These are phyloP conservation scores for Pichia sp. DNA, from an alignment of 1,139 yeast species.

Conservation along the genomic window DNA sequence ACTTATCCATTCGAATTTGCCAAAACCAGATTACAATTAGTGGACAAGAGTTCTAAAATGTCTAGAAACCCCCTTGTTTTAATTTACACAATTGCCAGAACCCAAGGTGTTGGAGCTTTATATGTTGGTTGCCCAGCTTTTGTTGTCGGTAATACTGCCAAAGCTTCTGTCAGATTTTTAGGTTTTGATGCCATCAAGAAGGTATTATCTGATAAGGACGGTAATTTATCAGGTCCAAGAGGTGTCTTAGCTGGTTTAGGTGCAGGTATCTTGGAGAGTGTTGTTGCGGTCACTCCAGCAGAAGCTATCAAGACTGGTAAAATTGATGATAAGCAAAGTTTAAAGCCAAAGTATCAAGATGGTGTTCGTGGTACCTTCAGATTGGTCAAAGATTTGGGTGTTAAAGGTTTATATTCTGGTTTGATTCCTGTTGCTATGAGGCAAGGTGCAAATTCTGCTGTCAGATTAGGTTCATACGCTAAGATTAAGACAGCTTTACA, in stretches of 20 bases:
- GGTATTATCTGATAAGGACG: constrained; percentile 69
- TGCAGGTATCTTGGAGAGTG: constrained; percentile 89
- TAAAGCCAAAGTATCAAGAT: constrained; percentile 63
- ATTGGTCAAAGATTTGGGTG: constrained; percentile 68
- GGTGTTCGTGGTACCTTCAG: constrained; percentile 50
- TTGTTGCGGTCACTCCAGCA: constrained; percentile 92
- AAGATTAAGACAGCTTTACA: constrained; percentile 78
- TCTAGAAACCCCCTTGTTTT: constrained; percentile 80
- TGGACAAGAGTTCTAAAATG: constrained; percentile 56
- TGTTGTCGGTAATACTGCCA: constrained; percentile 90
- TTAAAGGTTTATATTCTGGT: constrained; percentile 81
- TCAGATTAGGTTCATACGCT: constrained; percentile 87
- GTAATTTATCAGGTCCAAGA: constrained; percentile 79
- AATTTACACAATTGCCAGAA: constrained; percentile 62
- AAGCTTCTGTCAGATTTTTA: constrained; percentile 87
- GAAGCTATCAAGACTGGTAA: constrained; percentile 95
- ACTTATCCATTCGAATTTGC: constrained; percentile 98
- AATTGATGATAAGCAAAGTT: constrained; percentile 81
- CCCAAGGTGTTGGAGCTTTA: constrained; percentile 72
- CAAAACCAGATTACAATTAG: constrained; percentile 82
- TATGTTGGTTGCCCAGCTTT: constrained; percentile 98
- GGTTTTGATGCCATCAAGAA: constrained; percentile 87
- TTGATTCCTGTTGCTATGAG: constrained; percentile 88
- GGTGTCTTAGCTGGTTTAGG: constrained; percentile 95
- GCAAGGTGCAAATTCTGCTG: constrained; percentile 94